These are phyloP conservation scores for Fusarium sp. DNA, from an alignment of 2,329 filamentous ascomycete species.

Conservation along the genomic window DNA sequence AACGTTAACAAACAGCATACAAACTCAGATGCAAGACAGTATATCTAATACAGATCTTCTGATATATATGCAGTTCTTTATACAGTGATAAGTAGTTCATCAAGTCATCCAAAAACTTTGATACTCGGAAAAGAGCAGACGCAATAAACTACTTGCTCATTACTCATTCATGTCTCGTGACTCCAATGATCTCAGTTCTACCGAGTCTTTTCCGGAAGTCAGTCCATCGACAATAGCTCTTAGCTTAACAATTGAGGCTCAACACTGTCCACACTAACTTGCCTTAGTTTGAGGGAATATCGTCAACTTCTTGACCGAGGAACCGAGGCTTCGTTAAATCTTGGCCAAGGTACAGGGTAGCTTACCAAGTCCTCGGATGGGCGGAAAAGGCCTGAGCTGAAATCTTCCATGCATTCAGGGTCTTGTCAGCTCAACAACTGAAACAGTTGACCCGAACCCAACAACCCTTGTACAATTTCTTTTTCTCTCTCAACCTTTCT, in stretches of 20 bases:
- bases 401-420: slow-evolving; percentile 1
- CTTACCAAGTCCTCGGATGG: not conserved
- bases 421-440: slow-evolving; percentile 24
- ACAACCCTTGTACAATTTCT: slow-evolving; percentile 20
- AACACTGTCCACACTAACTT: not conserved
- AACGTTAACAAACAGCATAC: not conserved
- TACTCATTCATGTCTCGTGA: slow-evolving; percentile 44
- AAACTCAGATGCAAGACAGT: not conserved
- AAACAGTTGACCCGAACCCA: slow-evolving; percentile 7
- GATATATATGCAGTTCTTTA: not conserved
- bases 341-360: slow-evolving; percentile 4
- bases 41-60: not conserved
- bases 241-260: not conserved
- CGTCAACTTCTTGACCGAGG: not conserved
- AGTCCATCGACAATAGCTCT: not conserved
- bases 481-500: not conserved
- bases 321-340: not conserved
- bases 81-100: not conserved
- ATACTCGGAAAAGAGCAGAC: slow-evolving; percentile 7
- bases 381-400: not conserved
- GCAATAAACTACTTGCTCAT: slow-evolving; percentile 15
- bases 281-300: not conserved
- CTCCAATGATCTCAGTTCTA: slow-evolving; percentile 38
- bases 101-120: slow-evolving; percentile 23
- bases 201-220: slow-evolving; percentile 46